phyloP scores from a whole-genome alignment of 768 basidiomycete species.

The Mycena alexandri region DNA sequence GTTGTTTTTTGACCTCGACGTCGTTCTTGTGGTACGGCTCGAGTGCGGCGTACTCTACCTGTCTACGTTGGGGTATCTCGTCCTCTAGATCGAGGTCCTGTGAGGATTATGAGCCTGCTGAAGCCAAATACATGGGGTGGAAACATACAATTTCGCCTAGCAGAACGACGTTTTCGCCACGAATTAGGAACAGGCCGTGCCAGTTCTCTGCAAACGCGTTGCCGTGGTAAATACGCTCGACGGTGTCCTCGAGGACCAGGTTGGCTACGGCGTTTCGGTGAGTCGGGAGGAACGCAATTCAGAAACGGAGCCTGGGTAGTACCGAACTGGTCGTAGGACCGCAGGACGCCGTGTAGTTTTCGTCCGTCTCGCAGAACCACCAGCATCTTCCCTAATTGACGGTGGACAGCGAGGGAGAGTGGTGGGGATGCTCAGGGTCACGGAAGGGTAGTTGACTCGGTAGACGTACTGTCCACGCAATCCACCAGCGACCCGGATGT shows the following conservation, averaged over 20 bases:
- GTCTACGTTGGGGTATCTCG: constrained; percentile 77
- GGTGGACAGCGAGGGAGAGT: constrained; percentile 44
- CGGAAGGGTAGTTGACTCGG: constrained; percentile 65
- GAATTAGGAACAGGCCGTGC: constrained; percentile 92
- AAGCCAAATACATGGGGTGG: background rate
- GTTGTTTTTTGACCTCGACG: constrained; percentile 77
- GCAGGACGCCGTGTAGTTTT: constrained; percentile 94
- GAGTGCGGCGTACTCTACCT: constrained; percentile 78
- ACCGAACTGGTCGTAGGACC: constrained; percentile 99
- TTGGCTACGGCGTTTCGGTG: constrained; percentile 73
- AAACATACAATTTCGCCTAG: constrained; percentile 93
- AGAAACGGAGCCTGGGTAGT: constrained; percentile 45
- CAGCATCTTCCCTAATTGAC: constrained; percentile 92
- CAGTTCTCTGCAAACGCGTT: constrained; percentile 89
- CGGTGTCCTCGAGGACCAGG: constrained; percentile 94
- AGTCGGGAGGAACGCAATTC: constrained; percentile 1
- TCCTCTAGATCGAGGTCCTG: constrained; percentile 96
- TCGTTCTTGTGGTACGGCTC: constrained; percentile 81
- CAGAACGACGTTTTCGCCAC: constrained; percentile 98
- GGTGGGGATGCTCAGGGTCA: constrained; percentile 59
- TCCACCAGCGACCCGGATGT: constrained; percentile 99
- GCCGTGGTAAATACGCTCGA: constrained; percentile 94
- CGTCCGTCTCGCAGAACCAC: constrained; percentile 96
- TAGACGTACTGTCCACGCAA: constrained; percentile 99
- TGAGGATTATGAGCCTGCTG: constrained; percentile 13